phyloP scores from a whole-genome alignment of 345 rosid genomes.

The Murraya koenigii region DNA sequence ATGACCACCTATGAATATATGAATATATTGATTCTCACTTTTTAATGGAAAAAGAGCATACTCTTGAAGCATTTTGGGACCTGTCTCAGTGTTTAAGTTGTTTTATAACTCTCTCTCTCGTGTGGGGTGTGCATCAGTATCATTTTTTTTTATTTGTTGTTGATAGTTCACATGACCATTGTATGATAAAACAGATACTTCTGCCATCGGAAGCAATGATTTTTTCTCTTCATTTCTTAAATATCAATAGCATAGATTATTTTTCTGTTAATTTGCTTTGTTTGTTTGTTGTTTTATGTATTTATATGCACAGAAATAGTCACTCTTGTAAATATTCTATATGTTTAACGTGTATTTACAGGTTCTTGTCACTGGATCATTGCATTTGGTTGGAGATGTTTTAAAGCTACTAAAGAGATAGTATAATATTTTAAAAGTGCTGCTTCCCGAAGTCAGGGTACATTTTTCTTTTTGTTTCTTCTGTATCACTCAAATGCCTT shows the following conservation, averaged over 20 bases:
- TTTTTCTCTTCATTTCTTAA: not conserved
- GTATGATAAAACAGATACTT: not conserved
- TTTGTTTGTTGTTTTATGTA: not conserved
- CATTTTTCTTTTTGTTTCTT: not conserved
- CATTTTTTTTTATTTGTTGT: not conserved
- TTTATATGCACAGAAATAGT: not conserved
- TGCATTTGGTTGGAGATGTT: slow-evolving; percentile 63
- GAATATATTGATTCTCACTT: too few relatives aligned
- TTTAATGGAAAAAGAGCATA: not conserved
- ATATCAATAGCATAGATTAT: not conserved
- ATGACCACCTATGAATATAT: not conserved
- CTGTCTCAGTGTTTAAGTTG: not conserved
- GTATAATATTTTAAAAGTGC: not conserved
- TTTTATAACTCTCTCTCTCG: not conserved
- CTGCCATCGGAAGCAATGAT: not conserved
- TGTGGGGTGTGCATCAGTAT: not conserved
- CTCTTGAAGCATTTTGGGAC: not conserved
- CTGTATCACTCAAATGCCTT: not conserved
- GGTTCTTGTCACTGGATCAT: slow-evolving; percentile 66
- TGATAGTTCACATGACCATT: not conserved
- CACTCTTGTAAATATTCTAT: not conserved
- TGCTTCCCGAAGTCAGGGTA: not conserved
- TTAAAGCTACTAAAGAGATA: slow-evolving; percentile 46
- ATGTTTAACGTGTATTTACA: slow-evolving; percentile 15
- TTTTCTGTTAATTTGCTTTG: not conserved